A percentile compares a stretch with the other conserved stretches of the same genome.
phyloP scores from a whole-genome alignment of 495 filamentous ascomycete genomes.

The Penicillium canariense region DNA sequence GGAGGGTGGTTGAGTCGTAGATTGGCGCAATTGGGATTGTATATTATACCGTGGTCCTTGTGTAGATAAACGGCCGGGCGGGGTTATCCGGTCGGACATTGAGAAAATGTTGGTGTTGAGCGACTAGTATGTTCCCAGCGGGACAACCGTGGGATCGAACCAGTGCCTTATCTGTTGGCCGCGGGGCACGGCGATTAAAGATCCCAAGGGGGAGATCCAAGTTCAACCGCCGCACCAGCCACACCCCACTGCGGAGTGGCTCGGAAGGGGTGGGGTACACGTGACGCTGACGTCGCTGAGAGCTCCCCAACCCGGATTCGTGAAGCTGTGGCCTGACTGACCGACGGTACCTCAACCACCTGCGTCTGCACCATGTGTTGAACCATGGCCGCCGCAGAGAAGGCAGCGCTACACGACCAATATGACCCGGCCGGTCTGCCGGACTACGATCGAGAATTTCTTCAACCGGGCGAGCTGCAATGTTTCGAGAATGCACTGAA shows the following conservation, averaged over 20 bases:
- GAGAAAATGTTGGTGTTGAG: too few species aligned
- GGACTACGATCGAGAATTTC: conserved; percentile 65
- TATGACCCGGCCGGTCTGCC: conserved; percentile 53
- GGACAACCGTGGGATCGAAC: too few species aligned
- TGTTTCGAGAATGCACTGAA: conserved; percentile 52
- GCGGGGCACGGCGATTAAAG: not conserved
- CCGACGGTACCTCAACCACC: not conserved
- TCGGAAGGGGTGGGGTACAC: conserved; percentile 8
- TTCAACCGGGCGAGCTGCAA: conserved; percentile 51
- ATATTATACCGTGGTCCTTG: not conserved
- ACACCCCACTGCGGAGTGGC: not conserved
- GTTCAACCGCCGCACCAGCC: not conserved
- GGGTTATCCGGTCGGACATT: too few species aligned
- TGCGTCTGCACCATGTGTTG: conserved; percentile 28
- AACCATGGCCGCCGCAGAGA: conserved; percentile 37
- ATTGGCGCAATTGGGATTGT: too few species aligned
- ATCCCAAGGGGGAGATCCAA: not conserved
- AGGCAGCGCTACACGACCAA: conserved; percentile 22
- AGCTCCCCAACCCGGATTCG: conserved; percentile 23
- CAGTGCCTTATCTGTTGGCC: not conserved
- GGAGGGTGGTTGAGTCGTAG: too few species aligned
- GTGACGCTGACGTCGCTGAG: conserved; percentile 27
- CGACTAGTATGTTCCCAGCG: too few species aligned
- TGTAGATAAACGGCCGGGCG: not conserved
- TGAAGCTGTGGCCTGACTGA: not conserved